These are phyloP conservation scores for Paramecium pentaurelia DNA, from an alignment of 73 alveolate genomes.

Conservation along the genomic window DNA sequence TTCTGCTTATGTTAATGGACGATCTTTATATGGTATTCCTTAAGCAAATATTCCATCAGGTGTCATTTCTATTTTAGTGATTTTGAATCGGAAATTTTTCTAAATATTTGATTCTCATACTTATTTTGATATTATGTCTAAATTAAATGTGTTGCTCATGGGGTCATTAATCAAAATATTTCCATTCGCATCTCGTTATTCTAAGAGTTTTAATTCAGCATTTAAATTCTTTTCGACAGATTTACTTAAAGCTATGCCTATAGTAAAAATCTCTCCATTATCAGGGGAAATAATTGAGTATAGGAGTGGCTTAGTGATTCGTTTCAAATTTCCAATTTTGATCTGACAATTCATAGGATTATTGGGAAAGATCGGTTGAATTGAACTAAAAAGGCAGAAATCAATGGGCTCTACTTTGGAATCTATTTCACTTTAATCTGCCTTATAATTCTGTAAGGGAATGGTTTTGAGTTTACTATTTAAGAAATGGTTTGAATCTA, in stretches of 20 bases:
- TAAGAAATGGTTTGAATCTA: neutral
- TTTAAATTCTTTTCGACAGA: constrained; percentile 1
- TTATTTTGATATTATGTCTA: neutral
- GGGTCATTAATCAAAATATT: neutral
- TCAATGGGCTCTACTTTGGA: neutral
- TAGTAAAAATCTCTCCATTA: constrained; percentile 39
- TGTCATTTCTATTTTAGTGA: neutral
- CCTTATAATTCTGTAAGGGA: constrained; percentile 37
- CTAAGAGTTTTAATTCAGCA: neutral
- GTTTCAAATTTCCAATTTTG: neutral
- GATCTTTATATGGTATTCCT: constrained; percentile 22
- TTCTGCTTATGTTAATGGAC: neutral
- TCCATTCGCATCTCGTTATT: neutral
- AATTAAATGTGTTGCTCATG: neutral
- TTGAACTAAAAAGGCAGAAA: neutral
- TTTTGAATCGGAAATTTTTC: neutral
- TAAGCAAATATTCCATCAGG: constrained; percentile 14
- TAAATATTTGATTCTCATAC: neutral
- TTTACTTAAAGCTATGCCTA: constrained; percentile 7
- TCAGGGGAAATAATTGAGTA: constrained; percentile 21
- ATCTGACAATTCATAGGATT: constrained; percentile 18
- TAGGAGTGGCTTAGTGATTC: neutral
- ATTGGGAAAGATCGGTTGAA: constrained; percentile 39
- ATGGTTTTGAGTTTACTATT: neutral
- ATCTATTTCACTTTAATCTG: constrained; percentile 35